Evolutionary conservation across 2,329 filamentous ascomycete genomes (phyloP).

Genomic region (Calonectria multiphialidica): DNA sequence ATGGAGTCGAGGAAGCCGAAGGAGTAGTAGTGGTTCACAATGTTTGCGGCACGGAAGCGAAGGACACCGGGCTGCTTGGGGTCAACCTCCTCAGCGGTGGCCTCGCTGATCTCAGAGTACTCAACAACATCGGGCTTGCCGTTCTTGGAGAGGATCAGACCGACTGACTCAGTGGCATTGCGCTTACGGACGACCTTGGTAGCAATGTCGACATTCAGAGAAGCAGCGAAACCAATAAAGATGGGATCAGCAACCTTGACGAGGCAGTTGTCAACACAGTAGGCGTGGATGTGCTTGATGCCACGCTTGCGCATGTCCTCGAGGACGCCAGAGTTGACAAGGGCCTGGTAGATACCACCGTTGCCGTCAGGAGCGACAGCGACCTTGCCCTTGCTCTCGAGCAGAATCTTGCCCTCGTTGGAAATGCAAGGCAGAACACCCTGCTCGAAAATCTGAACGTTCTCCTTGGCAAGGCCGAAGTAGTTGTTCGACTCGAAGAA

Average conservation of each 20-base stretch:
- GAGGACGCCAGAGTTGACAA: conserved; percentile 83
- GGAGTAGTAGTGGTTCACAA: conserved; percentile 99
- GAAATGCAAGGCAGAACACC: conserved; percentile 96
- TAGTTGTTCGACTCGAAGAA: conserved; percentile 93
- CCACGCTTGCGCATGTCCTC: conserved; percentile 90
- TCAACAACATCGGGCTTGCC: conserved; percentile 97
- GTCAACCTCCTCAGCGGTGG: conserved; percentile 91
- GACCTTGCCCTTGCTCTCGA: conserved; percentile 90
- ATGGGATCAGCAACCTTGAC: conserved; percentile 97
- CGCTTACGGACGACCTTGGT: conserved; percentile 99
- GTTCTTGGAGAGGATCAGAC: conserved; percentile 94
- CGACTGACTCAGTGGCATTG: conserved; percentile 94
- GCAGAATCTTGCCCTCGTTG: conserved; percentile 96
- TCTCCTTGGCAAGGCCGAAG: conserved; percentile 88
- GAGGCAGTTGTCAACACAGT: conserved; percentile 99
- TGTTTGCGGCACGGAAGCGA: conserved; percentile 98
- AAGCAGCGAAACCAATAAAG: conserved; percentile 93
- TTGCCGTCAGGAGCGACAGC: conserved; percentile 98
- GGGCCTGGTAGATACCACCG: conserved; percentile 94
- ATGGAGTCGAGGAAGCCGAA: conserved; percentile 93
- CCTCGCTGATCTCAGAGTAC: conserved; percentile 95
- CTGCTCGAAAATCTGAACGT: conserved; percentile 95
- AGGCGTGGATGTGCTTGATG: conserved; percentile 94
- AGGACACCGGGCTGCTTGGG: conserved; percentile 83
- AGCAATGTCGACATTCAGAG: conserved; percentile 91